Base-by-base conservation (phyloP, 2,329 filamentous ascomycete genomes). In the Curvularia sp. region DNA sequence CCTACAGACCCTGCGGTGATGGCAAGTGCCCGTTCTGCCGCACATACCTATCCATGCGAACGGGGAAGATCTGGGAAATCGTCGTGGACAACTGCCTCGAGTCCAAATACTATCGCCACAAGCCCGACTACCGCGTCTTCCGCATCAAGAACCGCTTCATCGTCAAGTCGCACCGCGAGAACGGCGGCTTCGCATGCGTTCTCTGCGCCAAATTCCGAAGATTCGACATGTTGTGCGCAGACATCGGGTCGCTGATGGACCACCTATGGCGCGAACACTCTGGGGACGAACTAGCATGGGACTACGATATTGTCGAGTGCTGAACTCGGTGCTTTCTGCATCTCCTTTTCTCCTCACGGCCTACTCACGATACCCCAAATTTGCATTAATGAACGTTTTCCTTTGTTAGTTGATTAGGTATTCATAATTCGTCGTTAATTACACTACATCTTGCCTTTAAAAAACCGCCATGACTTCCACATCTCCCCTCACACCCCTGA, bases 231-330 rank as follows among this genome's bases (percentile, higher is more conserved):
- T 64, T 70, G 9, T 73, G 72, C 54, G 56, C 58, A 13, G 62
- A 64, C 15, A 51, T 71, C 3, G 56, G 42, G 8, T 65, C 64
- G n/a, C 44, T 76, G 31, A 68, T 76, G 55, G 73, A 75, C 30
- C 74, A 76, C 65, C 26, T 76, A 22, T 75, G 74, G 73, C 63
- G 63, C 35, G 73, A 75, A 35, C 74, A 76, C 62, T 58, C 61
- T 1, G 56, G 61, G 18, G 60, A 56, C 15, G 74, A 75, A 58
- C 51, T 75, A 55, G 70, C 65, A 41, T 55, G 39, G 35, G 73
- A 76, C 42, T 64, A 52, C 15, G 68, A 75, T 50, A 69, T 76
- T 33, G 57, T 66, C 5, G 69, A 67, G 52, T 61, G 58, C 38
- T 51, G 26, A 50, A 18, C 28, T 43, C 2, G 26, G 24, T 42